Evolutionary conservation across 2,329 filamentous ascomycete genomes (phyloP).

Genomic region (Scedosporium boydii): DNA sequence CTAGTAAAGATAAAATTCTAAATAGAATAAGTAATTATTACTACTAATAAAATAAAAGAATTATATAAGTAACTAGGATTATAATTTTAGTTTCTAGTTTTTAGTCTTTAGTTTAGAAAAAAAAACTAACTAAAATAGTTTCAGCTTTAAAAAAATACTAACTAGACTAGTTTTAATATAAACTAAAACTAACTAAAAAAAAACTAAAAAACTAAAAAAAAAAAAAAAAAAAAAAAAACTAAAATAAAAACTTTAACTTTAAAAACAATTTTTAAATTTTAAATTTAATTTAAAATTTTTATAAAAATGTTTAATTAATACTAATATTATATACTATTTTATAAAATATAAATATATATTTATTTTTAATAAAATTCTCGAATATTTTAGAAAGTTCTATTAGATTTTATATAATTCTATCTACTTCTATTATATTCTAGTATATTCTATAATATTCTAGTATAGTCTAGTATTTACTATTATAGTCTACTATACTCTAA

Average conservation of each 20-base stretch:
- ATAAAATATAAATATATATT: not conserved
- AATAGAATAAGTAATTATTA: too few relatives aligned
- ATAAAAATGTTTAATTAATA: not conserved
- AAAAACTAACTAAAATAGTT: not conserved
- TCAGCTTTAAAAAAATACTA: not conserved
- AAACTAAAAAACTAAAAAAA: not conserved
- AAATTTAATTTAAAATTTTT: not conserved
- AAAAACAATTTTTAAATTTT: not conserved
- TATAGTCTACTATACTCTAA: too few relatives aligned
- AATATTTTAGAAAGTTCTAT: too few relatives aligned
- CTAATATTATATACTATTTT: not conserved
- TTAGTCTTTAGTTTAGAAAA: not conserved
- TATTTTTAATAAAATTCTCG: not conserved
- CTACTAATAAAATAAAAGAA: too few relatives aligned
- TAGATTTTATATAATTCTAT: too few relatives aligned
- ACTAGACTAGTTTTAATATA: too few relatives aligned
- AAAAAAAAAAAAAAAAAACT: not conserved
- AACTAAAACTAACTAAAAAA: not conserved
- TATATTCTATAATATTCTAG: too few relatives aligned
- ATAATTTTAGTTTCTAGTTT: constrained; percentile 7
- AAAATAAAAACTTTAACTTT: not conserved
- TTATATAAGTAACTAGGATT: not conserved
- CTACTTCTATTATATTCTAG: too few relatives aligned
- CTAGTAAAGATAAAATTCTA: too few relatives aligned
- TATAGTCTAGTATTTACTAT: too few relatives aligned